Conservation (phyloP, 306 rosid genomes). For the Dryas alaskensis region DNA sequence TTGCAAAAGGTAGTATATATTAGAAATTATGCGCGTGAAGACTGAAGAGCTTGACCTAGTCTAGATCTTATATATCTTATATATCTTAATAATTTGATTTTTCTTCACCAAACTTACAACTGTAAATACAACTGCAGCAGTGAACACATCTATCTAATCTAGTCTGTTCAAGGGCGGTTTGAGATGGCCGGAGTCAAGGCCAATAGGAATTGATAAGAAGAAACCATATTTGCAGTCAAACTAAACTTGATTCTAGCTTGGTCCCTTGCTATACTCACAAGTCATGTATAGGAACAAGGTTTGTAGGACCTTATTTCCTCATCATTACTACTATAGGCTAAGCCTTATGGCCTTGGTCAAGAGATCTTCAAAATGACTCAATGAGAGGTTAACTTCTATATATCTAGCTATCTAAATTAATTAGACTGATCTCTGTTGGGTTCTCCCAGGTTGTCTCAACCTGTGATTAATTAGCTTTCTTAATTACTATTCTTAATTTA, state of each 20-base stretch:
- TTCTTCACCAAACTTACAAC: neutral
- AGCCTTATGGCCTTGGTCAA: constrained; percentile 30
- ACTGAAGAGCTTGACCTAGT: no score
- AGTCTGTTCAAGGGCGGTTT: neutral
- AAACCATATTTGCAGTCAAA: constrained; percentile 8
- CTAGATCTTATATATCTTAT: no score
- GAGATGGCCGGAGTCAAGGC: neutral
- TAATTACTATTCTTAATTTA: neutral
- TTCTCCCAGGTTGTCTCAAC: constrained; percentile 60
- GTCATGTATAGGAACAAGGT: neutral
- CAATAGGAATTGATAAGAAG: neutral
- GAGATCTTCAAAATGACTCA: constrained; percentile 24
- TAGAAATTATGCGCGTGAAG: no score
- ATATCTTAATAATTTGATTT: no score
- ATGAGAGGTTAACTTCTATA: constrained; percentile 20
- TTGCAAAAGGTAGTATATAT: no score
- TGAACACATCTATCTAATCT: neutral
- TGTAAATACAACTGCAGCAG: neutral
- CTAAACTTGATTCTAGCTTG: neutral
- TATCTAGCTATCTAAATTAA: neutral
- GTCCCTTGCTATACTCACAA: constrained; percentile 9
- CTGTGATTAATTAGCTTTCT: constrained; percentile 32
- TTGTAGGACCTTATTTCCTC: constrained; percentile 8
- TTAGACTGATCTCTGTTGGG: constrained; percentile 25
- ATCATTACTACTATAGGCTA: constrained; percentile 15